Evolutionary conservation across 2,329 filamentous ascomycete genomes (phyloP).

Genomic region (Colletotrichum gigasporum): DNA sequence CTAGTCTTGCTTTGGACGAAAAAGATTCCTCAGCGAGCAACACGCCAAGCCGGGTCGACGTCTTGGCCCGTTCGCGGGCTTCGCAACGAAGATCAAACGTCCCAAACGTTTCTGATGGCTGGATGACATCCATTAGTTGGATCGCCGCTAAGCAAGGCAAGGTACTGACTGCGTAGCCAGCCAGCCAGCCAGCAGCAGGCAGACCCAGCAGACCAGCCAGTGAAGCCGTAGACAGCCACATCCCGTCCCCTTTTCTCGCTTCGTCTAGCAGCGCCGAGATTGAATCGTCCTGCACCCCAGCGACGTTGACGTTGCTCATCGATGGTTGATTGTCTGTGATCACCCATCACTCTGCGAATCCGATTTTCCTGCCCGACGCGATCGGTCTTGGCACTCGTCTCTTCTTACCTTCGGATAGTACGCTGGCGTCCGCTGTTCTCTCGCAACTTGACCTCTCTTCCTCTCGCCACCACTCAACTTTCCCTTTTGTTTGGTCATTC

Average conservation of each 20-base stretch:
- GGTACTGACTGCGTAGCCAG: too few relatives aligned
- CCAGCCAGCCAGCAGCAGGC: too few relatives aligned
- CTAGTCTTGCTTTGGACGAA: constrained; percentile 28
- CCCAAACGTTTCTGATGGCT: constrained; percentile 30
- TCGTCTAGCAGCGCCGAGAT: too few relatives aligned
- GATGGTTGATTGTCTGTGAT: constrained; percentile 3
- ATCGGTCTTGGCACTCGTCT: constrained; percentile 30
- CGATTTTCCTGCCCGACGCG: constrained; percentile 22
- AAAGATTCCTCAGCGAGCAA: neutral
- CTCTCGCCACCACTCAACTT: neutral
- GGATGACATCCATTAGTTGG: constrained; percentile 6
- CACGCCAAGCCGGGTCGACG: too few relatives aligned
- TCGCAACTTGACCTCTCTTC: neutral
- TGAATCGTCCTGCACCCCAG: too few relatives aligned
- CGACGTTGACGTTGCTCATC: too few relatives aligned
- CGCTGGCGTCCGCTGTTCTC: neutral
- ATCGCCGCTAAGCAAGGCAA: too few relatives aligned
- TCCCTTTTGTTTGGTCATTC: constrained; percentile 1
- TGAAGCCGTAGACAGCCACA: too few relatives aligned
- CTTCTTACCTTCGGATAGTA: constrained; percentile 27
- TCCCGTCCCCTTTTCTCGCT: too few relatives aligned
- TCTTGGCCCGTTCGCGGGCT: constrained; percentile 10
- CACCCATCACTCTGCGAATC: constrained; percentile 14
- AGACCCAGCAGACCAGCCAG: too few relatives aligned
- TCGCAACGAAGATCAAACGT: constrained; percentile 29